A percentile compares a stretch with the other conserved stretches of the same genome.
These are phyloP conservation scores for Paecilomyces formosus DNA, from an alignment of 2,329 filamentous ascomycete genomes.

Conservation along the genomic window DNA sequence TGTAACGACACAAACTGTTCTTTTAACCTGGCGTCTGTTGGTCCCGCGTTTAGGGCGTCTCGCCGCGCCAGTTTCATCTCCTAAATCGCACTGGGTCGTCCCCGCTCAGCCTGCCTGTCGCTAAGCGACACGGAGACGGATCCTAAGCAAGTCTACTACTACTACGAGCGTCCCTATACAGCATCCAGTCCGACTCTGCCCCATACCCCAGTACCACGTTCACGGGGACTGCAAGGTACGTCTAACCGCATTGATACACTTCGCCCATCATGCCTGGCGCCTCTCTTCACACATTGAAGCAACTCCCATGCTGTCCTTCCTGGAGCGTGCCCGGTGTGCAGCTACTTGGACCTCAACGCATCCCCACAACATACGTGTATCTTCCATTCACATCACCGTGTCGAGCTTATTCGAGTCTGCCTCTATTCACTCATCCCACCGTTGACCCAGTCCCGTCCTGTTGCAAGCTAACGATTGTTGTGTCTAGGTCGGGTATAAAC, in stretches of 20 bases:
- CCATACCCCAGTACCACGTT: neutral
- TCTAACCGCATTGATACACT: slow-evolving; percentile 3
- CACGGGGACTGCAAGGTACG: neutral
- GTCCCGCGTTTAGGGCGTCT: neutral
- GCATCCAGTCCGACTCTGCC: slow-evolving; percentile 13
- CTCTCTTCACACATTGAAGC: slow-evolving; percentile 9
- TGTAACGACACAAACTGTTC: neutral
- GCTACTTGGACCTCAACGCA: neutral
- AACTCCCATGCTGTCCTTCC: neutral
- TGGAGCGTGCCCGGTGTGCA: slow-evolving; percentile 1
- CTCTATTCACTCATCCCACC: neutral
- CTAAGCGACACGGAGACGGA: slow-evolving; percentile 34
- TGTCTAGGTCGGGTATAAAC: slow-evolving; percentile 21
- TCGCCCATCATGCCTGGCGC: slow-evolving; percentile 8
- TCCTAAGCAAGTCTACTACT: slow-evolving; percentile 5
- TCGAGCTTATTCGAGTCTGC: neutral
- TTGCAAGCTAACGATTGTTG: neutral
- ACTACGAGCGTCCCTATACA: slow-evolving; percentile 15
- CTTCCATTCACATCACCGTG: neutral
- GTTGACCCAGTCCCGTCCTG: neutral
- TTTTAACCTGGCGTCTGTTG: neutral
- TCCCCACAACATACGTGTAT: neutral
- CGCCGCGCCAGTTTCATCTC: neutral
- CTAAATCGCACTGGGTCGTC: slow-evolving; percentile 4
- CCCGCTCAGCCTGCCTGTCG: slow-evolving; percentile 29